phyloP scores from a whole-genome alignment of 1,139 yeast genomes.

The Blastobotrys niveus region DNA sequence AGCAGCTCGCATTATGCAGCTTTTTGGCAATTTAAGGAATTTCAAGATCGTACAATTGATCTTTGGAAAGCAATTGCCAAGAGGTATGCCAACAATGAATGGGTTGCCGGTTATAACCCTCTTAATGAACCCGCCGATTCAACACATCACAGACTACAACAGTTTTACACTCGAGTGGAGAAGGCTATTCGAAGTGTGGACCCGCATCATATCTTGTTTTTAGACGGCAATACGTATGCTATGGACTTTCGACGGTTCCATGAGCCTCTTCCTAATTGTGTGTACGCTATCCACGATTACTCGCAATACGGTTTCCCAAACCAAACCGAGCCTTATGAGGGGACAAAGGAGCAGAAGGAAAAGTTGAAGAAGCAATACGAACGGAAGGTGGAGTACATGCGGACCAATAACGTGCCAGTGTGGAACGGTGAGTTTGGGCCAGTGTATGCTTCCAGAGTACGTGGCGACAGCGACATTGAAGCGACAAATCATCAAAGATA shows the following conservation, averaged over 20 bases:
- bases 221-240: conserved; percentile 46
- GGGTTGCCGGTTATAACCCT: conserved; percentile 48
- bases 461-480: conserved; percentile 40
- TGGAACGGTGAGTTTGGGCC: conserved; percentile 52
- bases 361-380: conserved; percentile 37
- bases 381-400: conserved; percentile 42
- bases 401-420: conserved; percentile 38
- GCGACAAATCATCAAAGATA: conserved; percentile 38
- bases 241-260: conserved; percentile 46
- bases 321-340: conserved; percentile 13
- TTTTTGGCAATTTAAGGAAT: conserved; percentile 44
- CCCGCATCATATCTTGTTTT: conserved; percentile 42
- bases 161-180: conserved; percentile 37
- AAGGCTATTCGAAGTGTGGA: conserved; percentile 39
- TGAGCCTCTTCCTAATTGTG: conserved; percentile 36
- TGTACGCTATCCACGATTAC: conserved; percentile 46
- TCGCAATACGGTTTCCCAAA: conserved; percentile 40
- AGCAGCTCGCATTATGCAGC: conserved; percentile 41
- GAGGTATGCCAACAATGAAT: conserved; percentile 40
- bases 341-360: conserved; percentile 28
- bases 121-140: conserved; percentile 45
- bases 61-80: conserved; percentile 42
- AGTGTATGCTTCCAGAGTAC: conserved; percentile 40
- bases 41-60: conserved; percentile 41
- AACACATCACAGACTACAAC: conserved; percentile 38